These are phyloP conservation scores for Emydomyces testavorans DNA, from an alignment of 2,329 filamentous ascomycete genomes.

Conservation along the genomic window DNA sequence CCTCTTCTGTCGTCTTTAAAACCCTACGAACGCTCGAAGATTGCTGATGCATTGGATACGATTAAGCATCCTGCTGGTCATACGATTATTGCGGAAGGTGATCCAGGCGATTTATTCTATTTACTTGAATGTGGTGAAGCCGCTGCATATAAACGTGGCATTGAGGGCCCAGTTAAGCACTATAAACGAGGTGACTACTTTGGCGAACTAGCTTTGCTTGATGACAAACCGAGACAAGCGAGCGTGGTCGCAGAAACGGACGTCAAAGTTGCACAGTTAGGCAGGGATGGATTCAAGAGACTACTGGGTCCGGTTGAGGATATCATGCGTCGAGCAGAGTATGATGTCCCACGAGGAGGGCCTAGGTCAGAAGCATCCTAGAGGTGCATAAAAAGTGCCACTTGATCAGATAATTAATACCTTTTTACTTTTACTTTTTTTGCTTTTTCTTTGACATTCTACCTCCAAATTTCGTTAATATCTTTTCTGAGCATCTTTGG, in stretches of 20 bases:
- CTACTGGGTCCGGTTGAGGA: constrained; percentile 85
- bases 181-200: constrained; percentile 95
- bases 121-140: constrained; percentile 80
- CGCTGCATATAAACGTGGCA: constrained; percentile 70
- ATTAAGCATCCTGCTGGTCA: constrained; percentile 68
- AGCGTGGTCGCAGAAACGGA: constrained; percentile 74
- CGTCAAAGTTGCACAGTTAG: constrained; percentile 83
- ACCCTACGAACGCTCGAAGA: constrained; percentile 89
- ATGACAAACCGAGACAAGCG: constrained; percentile 85
- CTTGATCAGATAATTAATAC: neutral
- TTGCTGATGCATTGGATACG: constrained; percentile 89
- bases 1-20: constrained; percentile 73
- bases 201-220: constrained; percentile 83
- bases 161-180: constrained; percentile 57
- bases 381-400: neutral
- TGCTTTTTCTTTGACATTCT: neutral
- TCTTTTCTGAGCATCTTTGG: neutral
- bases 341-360: constrained; percentile 17
- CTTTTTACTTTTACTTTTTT: neutral
- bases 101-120: constrained; percentile 84
- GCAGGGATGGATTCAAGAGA: constrained; percentile 89
- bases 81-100: constrained; percentile 83
- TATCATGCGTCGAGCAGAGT: constrained; percentile 66
- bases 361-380: constrained; percentile 1
- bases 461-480: neutral